Conservation (phyloP, 371 early-diverging fungal species). For the Apophysomyces ossiformis region DNA sequence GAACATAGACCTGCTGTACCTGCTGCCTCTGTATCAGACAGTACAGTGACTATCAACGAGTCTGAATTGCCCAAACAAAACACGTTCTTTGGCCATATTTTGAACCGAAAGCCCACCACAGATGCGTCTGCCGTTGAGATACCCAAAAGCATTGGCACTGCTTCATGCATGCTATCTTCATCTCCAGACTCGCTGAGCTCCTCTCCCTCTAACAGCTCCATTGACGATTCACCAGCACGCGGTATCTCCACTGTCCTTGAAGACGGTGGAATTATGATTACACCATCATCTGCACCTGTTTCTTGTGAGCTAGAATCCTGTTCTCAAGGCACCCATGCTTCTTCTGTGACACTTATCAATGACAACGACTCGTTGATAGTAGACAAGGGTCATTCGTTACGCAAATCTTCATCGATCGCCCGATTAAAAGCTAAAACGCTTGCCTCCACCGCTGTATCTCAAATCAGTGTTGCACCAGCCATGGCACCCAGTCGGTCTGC, state of each 20-base stretch:
- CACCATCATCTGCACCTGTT: background rate
- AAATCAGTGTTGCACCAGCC: conserved; percentile 26
- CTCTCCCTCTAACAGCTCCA: conserved; percentile 3
- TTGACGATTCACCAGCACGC: background rate
- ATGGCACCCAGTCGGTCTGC: conserved; percentile 14
- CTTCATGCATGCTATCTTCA: background rate
- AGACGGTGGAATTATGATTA: background rate
- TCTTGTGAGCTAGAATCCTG: background rate
- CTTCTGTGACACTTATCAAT: background rate
- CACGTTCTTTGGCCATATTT: background rate
- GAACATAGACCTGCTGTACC: background rate
- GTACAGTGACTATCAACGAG: conserved; percentile 1
- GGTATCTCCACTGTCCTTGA: background rate
- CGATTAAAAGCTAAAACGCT: conserved; percentile 22
- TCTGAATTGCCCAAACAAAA: background rate
- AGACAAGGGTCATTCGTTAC: conserved; percentile 7
- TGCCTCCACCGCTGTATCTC: conserved; percentile 30
- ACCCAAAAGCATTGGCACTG: conserved; percentile 3
- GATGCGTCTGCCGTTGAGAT: conserved; percentile 1
- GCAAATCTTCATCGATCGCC: conserved; percentile 21
- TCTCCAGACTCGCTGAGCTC: background rate
- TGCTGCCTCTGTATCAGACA: background rate
- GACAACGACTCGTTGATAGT: background rate
- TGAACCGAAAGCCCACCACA: background rate
- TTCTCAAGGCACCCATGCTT: conserved; percentile 5